These are phyloP conservation scores for Plasmodium adleri DNA, from an alignment of 169 alveolate species.

Conservation along the genomic window DNA sequence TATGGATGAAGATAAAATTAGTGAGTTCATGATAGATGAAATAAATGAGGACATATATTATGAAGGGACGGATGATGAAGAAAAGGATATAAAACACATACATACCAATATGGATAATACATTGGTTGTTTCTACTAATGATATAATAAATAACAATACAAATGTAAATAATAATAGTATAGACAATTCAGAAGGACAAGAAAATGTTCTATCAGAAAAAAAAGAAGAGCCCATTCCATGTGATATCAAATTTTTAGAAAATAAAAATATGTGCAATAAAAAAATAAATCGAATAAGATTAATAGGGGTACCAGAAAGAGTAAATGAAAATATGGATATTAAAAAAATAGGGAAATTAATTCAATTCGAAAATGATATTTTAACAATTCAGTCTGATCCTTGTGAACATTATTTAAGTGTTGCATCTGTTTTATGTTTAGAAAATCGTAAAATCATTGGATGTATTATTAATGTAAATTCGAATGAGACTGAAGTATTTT, in stretches of 20 bases:
- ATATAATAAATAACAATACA: background rate
- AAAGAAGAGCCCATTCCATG: background rate
- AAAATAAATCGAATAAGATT: constrained; percentile 52
- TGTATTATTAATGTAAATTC: constrained; percentile 48
- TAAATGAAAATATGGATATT: constrained; percentile 34
- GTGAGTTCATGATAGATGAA: too few species aligned
- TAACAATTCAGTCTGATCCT: constrained; percentile 23
- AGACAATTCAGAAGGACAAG: background rate
- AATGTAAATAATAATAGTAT: background rate
- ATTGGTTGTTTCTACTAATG: background rate
- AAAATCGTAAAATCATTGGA: constrained; percentile 54
- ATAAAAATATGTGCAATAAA: background rate
- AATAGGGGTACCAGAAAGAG: constrained; percentile 66
- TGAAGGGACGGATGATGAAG: background rate
- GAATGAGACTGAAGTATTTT: constrained; percentile 43
- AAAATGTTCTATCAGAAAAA: background rate
- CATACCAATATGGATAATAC: too few species aligned
- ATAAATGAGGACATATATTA: too few species aligned
- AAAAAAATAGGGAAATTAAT: constrained; percentile 63
- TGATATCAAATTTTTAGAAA: constrained; percentile 5
- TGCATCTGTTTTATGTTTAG: constrained; percentile 60
- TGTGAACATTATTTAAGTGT: constrained; percentile 58
- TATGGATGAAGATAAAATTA: too few species aligned
- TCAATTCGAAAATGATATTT: constrained; percentile 45
- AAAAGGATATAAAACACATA: background rate